phyloP scores from a whole-genome alignment of 805 yeast genomes.

The Tetrapisispora taiwanensis region DNA sequence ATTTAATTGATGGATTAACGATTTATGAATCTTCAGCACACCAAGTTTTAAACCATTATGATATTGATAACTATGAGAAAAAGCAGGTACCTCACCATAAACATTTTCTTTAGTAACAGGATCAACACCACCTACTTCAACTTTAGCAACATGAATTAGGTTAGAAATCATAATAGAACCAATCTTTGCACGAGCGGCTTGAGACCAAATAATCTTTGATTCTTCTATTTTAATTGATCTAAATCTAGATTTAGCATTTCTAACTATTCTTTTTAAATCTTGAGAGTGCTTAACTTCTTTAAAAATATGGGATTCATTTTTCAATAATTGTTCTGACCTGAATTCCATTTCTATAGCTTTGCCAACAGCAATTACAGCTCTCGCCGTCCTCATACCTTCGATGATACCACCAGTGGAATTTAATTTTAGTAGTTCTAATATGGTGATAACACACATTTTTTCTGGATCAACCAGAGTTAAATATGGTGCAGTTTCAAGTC shows the following conservation, averaged over 20 bases:
- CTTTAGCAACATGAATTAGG: conserved; percentile 71
- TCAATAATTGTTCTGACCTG: conserved; percentile 54
- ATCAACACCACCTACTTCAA: conserved; percentile 68
- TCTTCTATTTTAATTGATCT: conserved; percentile 31
- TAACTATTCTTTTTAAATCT: conserved; percentile 33
- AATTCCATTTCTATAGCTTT: conserved; percentile 78
- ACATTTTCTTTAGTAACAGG: conserved; percentile 63
- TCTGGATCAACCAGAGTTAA: conserved; percentile 63
- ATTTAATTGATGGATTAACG: conserved; percentile 54
- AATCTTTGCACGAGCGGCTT: conserved; percentile 50
- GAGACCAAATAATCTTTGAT: conserved; percentile 43
- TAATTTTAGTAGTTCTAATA: conserved; percentile 67
- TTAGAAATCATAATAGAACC: conserved; percentile 74
- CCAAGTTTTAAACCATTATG: conserved; percentile 73
- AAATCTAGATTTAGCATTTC: conserved; percentile 30
- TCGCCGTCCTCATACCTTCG: conserved; percentile 77
- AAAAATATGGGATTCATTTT: conserved; percentile 45
- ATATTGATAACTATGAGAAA: conserved; percentile 79
- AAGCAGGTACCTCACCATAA: conserved; percentile 78
- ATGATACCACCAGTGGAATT: conserved; percentile 65
- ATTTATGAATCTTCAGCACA: conserved; percentile 63
- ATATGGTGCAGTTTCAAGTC: conserved; percentile 66
- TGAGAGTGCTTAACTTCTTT: conserved; percentile 42
- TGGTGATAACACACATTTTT: conserved; percentile 73
- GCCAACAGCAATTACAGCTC: conserved; percentile 74